A percentile compares a stretch with the other conserved stretches of the same genome.
phyloP scores from a whole-genome alignment of 2,329 filamentous ascomycete species.

The Thermothelomyces thermophilus region DNA sequence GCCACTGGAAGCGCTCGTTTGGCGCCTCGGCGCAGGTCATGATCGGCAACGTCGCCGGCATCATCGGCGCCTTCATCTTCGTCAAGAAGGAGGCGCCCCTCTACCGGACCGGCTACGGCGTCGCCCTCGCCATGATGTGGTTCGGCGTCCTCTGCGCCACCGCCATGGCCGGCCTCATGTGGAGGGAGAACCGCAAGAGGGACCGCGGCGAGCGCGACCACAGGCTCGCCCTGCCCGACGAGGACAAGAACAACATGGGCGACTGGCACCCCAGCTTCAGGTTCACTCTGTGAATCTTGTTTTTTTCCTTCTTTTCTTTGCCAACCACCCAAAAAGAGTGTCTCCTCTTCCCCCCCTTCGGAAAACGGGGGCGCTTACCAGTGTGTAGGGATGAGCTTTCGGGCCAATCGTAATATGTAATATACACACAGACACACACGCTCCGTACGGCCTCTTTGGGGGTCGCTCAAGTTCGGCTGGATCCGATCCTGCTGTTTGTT shows the following conservation, averaged over 20 bases:
- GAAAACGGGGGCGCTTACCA: no score
- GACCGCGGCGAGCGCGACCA: constrained; percentile 40
- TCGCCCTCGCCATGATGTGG: constrained; percentile 30
- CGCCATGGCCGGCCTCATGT: constrained; percentile 35
- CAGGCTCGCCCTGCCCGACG: constrained; percentile 31
- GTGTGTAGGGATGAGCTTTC: no score
- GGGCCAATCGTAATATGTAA: no score
- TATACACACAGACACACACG: no score
- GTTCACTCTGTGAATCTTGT: constrained; percentile 29
- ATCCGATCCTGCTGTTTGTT: no score
- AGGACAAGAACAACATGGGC: constrained; percentile 42
- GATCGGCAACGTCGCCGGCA: constrained; percentile 41
- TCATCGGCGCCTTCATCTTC: constrained; percentile 34
- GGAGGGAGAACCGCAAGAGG: constrained; percentile 40
- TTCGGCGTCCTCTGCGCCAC: constrained; percentile 31
- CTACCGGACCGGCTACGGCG: constrained; percentile 34
- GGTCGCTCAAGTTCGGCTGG: no score
- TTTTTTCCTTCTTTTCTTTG: no score
- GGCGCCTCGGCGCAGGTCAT: constrained; percentile 43
- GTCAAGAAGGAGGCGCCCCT: constrained; percentile 28
- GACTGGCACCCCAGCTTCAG: constrained; percentile 46
- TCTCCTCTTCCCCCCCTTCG: no score
- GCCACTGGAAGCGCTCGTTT: constrained; percentile 46
- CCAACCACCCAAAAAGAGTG: no score
- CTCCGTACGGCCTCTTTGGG: no score